Evolutionary conservation across 352 stramenopile species (phyloP).

Genomic region (Globisporangium solare): DNA sequence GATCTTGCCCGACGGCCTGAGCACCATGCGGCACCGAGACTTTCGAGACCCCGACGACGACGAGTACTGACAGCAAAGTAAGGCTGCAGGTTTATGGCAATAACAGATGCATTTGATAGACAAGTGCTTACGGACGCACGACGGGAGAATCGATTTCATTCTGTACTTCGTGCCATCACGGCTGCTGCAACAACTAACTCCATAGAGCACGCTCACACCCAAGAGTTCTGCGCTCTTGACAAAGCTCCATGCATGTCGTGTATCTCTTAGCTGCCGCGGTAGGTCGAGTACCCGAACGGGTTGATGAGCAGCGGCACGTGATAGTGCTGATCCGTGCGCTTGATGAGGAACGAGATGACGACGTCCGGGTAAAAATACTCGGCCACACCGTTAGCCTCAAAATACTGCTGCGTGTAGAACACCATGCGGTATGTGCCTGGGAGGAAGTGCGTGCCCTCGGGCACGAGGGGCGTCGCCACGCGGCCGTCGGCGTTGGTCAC

Average conservation of each 20-base stretch:
- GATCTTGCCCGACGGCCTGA: constrained; percentile 36
- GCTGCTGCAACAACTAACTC: neutral
- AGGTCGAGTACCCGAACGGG: constrained; percentile 88
- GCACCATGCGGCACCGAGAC: constrained; percentile 12
- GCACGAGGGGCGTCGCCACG: constrained; percentile 43
- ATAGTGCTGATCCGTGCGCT: constrained; percentile 73
- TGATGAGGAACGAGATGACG: constrained; percentile 73
- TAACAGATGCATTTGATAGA: too few relatives aligned
- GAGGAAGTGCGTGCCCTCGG: constrained; percentile 29
- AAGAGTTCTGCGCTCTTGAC: neutral
- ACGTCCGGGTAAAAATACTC: constrained; percentile 89
- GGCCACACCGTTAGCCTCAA: constrained; percentile 45
- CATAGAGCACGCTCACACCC: neutral
- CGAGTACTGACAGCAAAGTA: constrained; percentile 7
- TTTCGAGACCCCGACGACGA: neutral
- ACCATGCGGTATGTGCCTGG: constrained; percentile 71
- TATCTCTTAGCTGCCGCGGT: constrained; percentile 74
- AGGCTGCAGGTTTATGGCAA: neutral
- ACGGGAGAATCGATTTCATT: too few relatives aligned
- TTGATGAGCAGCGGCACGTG: constrained; percentile 89
- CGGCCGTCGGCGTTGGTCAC: constrained; percentile 80
- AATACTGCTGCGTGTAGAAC: constrained; percentile 83
- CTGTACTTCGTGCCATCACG: too few relatives aligned
- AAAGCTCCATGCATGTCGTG: neutral
- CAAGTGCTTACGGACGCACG: too few relatives aligned